Base-by-base conservation (phyloP, 805 yeast species). In the Candida vaughaniae region DNA sequence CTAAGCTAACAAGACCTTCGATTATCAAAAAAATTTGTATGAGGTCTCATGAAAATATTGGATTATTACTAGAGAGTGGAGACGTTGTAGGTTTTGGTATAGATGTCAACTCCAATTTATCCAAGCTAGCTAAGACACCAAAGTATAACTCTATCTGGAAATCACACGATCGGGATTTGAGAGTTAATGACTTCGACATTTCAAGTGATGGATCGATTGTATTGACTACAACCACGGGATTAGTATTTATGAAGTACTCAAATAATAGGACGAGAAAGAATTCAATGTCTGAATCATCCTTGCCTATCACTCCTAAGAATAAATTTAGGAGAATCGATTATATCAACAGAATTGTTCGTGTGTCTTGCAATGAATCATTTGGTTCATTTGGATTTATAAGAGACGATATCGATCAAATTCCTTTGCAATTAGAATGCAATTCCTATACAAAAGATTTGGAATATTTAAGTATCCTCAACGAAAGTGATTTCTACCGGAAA, bases 151-250 rank as follows among this genome's bases (percentile, higher is more conserved):
- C 62, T 1, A 60, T 75, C n/a, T 85, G 93, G 91, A 69, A 61
- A 22, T 85, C 90, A 1, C 68, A 75, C 38, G 76, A 75, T 33
- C 55, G 59, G 8, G 80, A 77, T 47, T 61, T 77, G 70, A 67
- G 64, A 38, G 87, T 78, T 32, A 64, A 62, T 3, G 95, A 87
- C 58, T 73, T 85, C 22, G 91, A 81, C 49, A 69, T 82, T 29
- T 75, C 84, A 2, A 64, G 60, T 12, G 85, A 82, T 49, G 95
- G 95, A 0, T 78, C 85, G 0, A 56, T 86, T 2, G 64, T 89
- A 1, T 54, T 90, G 1, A 75, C 84, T 44, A 82, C 93, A 0
- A 56, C 66, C 15, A 78, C 79, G 33, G 96, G 96, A 0, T 73
- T 82, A 16, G 85, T 77, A 0, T 87, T 75, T 47, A 64, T 66